Percentiles rank a stretch among this genome's conserved stretches.
phyloP scores from a whole-genome alignment of 805 yeast species.

The Clavispora santaluciae region DNA sequence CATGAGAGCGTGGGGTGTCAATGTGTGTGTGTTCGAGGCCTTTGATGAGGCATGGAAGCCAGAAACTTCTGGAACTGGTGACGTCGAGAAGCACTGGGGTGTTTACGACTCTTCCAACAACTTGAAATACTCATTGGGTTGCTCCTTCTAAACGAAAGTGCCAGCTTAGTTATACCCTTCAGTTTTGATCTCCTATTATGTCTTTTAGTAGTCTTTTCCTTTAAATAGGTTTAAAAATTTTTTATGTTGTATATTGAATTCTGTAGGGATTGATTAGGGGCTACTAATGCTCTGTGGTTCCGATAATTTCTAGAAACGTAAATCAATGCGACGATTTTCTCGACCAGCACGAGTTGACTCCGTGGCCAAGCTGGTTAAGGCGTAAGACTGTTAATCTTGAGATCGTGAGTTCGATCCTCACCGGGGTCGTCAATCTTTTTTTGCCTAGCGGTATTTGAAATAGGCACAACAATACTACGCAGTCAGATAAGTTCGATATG shows the following conservation, averaged over 20 bases:
- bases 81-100: conserved; percentile 96
- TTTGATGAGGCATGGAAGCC: conserved; percentile 97
- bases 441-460: background rate
- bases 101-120: conserved; percentile 54
- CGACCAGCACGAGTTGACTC: conserved; percentile 7
- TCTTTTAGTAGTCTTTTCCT: conserved; percentile 1
- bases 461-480: no score
- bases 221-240: conserved; percentile 1
- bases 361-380: conserved; percentile 21
- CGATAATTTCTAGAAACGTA: no score
- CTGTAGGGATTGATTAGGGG: background rate
- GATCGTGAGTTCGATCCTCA: conserved; percentile 22
- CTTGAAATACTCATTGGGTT: conserved; percentile 35
- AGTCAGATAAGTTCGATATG: no score
- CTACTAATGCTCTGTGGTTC: no score
- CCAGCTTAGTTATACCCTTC: background rate
- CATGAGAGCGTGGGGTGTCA: conserved; percentile 92
- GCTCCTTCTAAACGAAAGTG: conserved; percentile 21
- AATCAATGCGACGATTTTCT: background rate
- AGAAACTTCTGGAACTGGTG: conserved; percentile 75
- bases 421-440: conserved; percentile 13
- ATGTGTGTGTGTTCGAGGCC: conserved; percentile 90
- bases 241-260: background rate
- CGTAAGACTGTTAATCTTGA: conserved; percentile 20
- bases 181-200: background rate